phyloP scores from a whole-genome alignment of 371 early-diverging fungal species.

The Saksenaea oblongispora region DNA sequence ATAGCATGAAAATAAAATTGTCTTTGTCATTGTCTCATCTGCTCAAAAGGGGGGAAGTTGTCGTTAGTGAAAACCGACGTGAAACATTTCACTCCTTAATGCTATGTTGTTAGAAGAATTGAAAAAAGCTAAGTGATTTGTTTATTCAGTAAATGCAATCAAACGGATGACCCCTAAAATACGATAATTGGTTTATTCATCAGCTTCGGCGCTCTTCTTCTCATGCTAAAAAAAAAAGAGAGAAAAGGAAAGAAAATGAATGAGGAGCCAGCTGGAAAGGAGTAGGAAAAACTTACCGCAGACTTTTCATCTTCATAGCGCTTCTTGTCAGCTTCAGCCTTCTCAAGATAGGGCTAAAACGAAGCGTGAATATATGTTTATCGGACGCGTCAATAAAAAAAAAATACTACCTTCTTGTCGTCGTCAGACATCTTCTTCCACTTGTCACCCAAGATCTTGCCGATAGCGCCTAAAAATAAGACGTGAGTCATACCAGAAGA shows the following conservation, averaged over 20 bases:
- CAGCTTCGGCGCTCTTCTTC: background rate
- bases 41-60: no score
- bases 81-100: no score
- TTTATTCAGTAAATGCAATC: conserved; percentile 5
- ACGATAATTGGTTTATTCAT: background rate
- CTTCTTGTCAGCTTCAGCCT: conserved; percentile 67
- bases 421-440: conserved; percentile 71
- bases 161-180: conserved; percentile 1
- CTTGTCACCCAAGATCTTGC: conserved; percentile 74
- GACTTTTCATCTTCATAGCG: conserved; percentile 78
- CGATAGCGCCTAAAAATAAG: conserved; percentile 53
- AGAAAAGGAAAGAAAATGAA: no score
- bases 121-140: background rate
- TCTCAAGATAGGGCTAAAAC: conserved; percentile 53
- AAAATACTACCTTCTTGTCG: conserved; percentile 53
- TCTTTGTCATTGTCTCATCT: no score
- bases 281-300: conserved; percentile 40
- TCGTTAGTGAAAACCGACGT: no score
- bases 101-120: no score
- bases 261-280: no score
- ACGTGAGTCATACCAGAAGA: background rate
- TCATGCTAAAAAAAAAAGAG: background rate
- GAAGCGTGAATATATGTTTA: background rate
- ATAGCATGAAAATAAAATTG: no score
- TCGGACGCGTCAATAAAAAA: background rate